These are phyloP conservation scores for Pythium rhizo-oryzae DNA, from an alignment of 352 stramenopile species.

Conservation along the genomic window DNA sequence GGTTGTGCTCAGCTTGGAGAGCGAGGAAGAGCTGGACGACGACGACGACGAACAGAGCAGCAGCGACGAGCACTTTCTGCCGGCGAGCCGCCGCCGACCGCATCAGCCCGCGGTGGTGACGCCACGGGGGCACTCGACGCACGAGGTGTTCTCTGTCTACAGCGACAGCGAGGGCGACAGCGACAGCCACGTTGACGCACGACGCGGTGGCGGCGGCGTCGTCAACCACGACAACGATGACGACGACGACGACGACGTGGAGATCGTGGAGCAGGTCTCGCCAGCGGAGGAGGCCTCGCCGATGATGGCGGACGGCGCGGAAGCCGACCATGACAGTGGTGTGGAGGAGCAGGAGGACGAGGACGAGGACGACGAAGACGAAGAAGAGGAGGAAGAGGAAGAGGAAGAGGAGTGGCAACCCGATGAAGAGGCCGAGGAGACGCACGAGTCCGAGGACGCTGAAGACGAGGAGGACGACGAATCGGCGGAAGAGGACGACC, in stretches of 20 bases:
- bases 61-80: not conserved
- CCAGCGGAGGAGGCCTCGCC: not conserved
- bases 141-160: slow-evolving; percentile 25
- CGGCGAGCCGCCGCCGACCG: not conserved
- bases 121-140: not conserved
- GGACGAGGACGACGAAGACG: slow-evolving; percentile 25
- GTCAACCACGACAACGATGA: not conserved
- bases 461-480: slow-evolving; percentile 37
- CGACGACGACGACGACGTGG: slow-evolving; percentile 7
- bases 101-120: slow-evolving; percentile 5
- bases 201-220: not conserved
- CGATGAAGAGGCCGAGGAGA: slow-evolving; percentile 8
- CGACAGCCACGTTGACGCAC: not conserved
- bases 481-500: slow-evolving; percentile 8
- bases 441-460: slow-evolving; percentile 36
- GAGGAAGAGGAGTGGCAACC: slow-evolving; percentile 35
- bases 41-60: not conserved
- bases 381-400: slow-evolving; percentile 29
- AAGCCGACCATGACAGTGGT: not conserved
- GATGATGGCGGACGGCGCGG: not conserved
- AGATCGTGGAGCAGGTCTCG: slow-evolving; percentile 13
- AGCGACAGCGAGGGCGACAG: slow-evolving; percentile 27
- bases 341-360: slow-evolving; percentile 11
- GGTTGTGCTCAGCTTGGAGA: slow-evolving; percentile 49
- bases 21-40: slow-evolving; percentile 11